A percentile compares a stretch with the other conserved stretches of the same genome.
Conservation (phyloP, 768 basidiomycete species). For the Xanthoconium purpureum region DNA sequence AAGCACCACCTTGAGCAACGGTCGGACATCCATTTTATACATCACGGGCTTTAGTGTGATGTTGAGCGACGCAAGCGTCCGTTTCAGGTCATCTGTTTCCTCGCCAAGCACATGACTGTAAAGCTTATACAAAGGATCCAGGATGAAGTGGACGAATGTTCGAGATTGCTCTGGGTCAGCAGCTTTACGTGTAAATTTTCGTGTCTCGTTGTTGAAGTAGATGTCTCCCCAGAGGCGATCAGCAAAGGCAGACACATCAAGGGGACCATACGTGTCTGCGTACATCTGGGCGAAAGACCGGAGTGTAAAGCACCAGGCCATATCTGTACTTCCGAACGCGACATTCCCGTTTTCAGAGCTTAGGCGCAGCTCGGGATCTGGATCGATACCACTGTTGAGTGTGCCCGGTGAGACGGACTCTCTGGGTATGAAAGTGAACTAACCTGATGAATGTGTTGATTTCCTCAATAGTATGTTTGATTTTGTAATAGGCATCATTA, state of each 20-base stretch:
- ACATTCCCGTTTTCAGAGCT: slow-evolving; percentile 97
- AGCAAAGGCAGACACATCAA: slow-evolving; percentile 86
- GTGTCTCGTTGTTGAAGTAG: slow-evolving; percentile 80
- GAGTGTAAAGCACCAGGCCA: slow-evolving; percentile 97
- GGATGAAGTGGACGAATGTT: slow-evolving; percentile 92
- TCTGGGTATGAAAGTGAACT: slow-evolving; percentile 13
- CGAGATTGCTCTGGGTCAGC: slow-evolving; percentile 70
- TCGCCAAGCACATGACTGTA: slow-evolving; percentile 94
- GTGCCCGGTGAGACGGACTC: not conserved
- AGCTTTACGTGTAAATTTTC: slow-evolving; percentile 88
- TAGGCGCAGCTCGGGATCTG: slow-evolving; percentile 81
- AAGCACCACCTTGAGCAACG: slow-evolving; percentile 87
- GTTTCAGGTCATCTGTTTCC: slow-evolving; percentile 83
- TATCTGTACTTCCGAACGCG: slow-evolving; percentile 94
- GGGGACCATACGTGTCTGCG: slow-evolving; percentile 81
- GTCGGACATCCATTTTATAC: slow-evolving; percentile 99
- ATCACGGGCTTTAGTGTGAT: slow-evolving; percentile 88
- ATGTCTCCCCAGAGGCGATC: slow-evolving; percentile 97
- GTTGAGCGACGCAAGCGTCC: slow-evolving; percentile 70
- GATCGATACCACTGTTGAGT: slow-evolving; percentile 66
- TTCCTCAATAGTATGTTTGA: slow-evolving; percentile 98
- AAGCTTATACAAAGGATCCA: slow-evolving; percentile 95
- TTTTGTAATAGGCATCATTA: slow-evolving; percentile 96
- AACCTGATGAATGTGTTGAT: slow-evolving; percentile 95
- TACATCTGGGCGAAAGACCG: slow-evolving; percentile 96